Conservation (phyloP, 2,329 filamentous ascomycete genomes). For the Colletotrichum sp. region DNA sequence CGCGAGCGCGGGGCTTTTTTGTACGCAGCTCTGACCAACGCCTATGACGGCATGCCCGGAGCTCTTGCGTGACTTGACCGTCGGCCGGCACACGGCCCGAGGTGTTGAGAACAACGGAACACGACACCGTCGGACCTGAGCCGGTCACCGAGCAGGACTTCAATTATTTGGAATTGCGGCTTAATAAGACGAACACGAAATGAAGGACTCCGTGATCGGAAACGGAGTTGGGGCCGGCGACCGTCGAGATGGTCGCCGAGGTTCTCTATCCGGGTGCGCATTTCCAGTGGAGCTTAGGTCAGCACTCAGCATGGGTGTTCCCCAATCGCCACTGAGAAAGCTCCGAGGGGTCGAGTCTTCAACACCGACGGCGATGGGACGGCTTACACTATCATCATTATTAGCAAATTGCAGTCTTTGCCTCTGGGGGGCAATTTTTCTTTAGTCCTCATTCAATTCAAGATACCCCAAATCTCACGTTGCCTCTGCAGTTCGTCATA, state of each 20-base stretch:
- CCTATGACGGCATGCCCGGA: constrained; percentile 7
- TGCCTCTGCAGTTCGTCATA: neutral
- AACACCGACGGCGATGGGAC: neutral
- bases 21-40: neutral
- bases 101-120: neutral
- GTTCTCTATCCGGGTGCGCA: constrained; percentile 13
- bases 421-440: neutral
- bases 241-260: neutral
- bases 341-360: neutral
- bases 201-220: neutral
- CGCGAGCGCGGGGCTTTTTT: neutral
- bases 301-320: constrained; percentile 15
- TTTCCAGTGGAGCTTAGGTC: constrained; percentile 8
- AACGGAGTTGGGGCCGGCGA: neutral
- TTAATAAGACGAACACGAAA: neutral
- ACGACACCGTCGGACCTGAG: neutral
- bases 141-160: neutral
- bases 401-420: constrained; percentile 6
- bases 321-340: neutral
- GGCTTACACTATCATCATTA: constrained; percentile 4
- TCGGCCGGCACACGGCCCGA: neutral
- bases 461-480: constrained; percentile 1
- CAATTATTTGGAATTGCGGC: neutral
- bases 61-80: constrained; percentile 7
- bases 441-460: neutral